Evolutionary conservation across 2,329 filamentous ascomycete species (phyloP).

Genomic region (Colletotrichum tofieldiae): DNA sequence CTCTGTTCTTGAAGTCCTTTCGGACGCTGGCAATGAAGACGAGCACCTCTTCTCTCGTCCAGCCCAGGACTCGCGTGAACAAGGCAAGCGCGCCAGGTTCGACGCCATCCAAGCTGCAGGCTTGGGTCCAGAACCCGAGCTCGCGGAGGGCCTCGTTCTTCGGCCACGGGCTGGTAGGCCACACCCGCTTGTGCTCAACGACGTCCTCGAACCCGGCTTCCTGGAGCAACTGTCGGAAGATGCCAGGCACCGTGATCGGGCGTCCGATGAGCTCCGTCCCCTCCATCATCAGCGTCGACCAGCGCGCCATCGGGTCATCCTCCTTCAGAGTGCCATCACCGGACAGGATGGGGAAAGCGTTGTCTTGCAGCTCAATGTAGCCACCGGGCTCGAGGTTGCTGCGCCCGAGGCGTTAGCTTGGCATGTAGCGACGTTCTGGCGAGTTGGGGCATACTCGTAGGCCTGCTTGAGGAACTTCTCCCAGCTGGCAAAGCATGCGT

Average conservation of each 20-base stretch:
- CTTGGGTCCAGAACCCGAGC: conserved; percentile 22
- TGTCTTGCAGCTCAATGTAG: conserved; percentile 53
- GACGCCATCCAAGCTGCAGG: conserved; percentile 48
- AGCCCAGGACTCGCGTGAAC: conserved; percentile 35
- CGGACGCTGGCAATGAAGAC: conserved; percentile 29
- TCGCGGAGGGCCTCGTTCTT: conserved; percentile 1
- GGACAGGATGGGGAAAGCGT: conserved; percentile 48
- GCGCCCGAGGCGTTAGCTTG: conserved; percentile 48
- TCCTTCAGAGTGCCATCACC: conserved; percentile 51
- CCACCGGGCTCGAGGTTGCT: conserved; percentile 52
- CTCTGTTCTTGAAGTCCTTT: conserved; percentile 45
- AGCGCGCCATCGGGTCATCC: conserved; percentile 49
- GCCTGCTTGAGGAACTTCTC: conserved; percentile 43
- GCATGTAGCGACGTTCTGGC: conserved; percentile 55
- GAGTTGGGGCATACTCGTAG: conserved; percentile 36
- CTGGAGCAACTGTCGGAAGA: conserved; percentile 47
- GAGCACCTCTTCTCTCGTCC: conserved; percentile 22
- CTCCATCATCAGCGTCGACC: conserved; percentile 51
- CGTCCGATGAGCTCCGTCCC: conserved; percentile 50
- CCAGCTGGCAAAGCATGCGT: conserved; percentile 49
- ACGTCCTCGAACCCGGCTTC: conserved; percentile 55
- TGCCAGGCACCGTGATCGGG: conserved; percentile 46
- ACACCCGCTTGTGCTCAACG: conserved; percentile 49
- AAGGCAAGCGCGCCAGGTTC: conserved; percentile 46
- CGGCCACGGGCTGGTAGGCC: conserved; percentile 56